Evolutionary conservation across 163 green algal species (phyloP).

Genomic region (Trebouxia gelatinosa): DNA sequence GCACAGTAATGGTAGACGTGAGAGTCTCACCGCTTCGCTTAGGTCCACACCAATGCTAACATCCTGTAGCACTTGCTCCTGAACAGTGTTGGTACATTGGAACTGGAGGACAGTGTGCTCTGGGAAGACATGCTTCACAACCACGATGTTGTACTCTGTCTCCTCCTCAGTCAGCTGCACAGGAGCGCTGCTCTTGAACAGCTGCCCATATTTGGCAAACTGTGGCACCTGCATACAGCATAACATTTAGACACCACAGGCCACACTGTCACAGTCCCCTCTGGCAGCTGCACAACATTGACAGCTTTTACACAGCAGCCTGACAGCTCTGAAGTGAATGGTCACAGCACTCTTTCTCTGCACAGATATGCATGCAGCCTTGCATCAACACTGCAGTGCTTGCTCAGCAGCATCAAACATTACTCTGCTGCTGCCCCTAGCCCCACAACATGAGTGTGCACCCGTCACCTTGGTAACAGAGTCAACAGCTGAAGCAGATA

Average conservation of each 20-base stretch:
- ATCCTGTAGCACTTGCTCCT: conserved; percentile 92
- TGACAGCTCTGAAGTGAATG: neutral
- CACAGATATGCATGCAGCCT: neutral
- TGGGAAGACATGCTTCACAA: conserved; percentile 91
- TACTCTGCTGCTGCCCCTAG: too few species aligned
- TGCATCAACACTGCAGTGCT: neutral
- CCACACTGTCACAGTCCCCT: neutral
- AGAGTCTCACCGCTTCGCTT: conserved; percentile 75
- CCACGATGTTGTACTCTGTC: conserved; percentile 95
- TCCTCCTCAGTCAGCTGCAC: conserved; percentile 94
- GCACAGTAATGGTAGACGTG: neutral
- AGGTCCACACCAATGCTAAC: conserved; percentile 91
- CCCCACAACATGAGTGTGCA: too few species aligned
- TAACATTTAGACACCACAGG: neutral
- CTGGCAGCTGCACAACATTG: neutral
- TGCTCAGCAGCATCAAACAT: neutral
- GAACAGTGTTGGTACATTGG: conserved; percentile 97
- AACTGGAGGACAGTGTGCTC: conserved; percentile 93
- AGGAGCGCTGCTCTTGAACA: conserved; percentile 82
- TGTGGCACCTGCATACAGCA: conserved; percentile 41
- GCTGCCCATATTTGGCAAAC: conserved; percentile 67
- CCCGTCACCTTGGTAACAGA: neutral
- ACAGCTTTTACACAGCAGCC: neutral
- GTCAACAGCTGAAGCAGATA: neutral
- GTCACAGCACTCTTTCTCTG: too few species aligned